Conservation (phyloP, 1,139 yeast species). For the Sugiyamaella novakii region DNA sequence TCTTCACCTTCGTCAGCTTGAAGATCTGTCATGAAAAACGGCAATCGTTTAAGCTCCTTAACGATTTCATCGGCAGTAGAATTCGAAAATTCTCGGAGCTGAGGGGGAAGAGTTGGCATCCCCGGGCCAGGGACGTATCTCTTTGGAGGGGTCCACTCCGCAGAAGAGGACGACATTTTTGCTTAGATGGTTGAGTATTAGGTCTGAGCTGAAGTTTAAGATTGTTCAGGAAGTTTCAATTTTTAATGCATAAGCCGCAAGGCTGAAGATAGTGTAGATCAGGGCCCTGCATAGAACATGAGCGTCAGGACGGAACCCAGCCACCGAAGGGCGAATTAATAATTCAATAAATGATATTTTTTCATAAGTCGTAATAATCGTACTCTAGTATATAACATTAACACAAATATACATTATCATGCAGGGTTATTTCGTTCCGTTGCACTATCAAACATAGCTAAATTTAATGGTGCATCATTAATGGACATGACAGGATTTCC, state of each 20-base stretch:
- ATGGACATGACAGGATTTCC: constrained; percentile 52
- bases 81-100: constrained; percentile 62
- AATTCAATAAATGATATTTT: neutral
- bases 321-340: neutral
- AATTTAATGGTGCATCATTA: constrained; percentile 70
- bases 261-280: neutral
- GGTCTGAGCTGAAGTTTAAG: too few species aligned
- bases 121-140: constrained; percentile 72
- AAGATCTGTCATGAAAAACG: constrained; percentile 90
- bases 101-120: constrained; percentile 83
- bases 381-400: neutral
- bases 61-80: constrained; percentile 70
- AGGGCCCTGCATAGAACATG: neutral
- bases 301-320: neutral
- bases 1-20: constrained; percentile 80
- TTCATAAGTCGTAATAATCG: neutral
- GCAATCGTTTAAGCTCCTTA: constrained; percentile 77
- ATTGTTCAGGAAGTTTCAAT: neutral
- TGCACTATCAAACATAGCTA: constrained; percentile 75
- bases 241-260: neutral
- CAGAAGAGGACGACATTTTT: neutral
- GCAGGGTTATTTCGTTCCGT: constrained; percentile 67
- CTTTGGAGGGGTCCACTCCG: constrained; percentile 43
- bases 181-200: too few species aligned
- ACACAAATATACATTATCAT: constrained; percentile 13